Evolutionary conservation across 129 eudicot genomes (phyloP), one percentile per base, ranked within the genome.

Genomic region (Cynara cardunculus): DNA sequence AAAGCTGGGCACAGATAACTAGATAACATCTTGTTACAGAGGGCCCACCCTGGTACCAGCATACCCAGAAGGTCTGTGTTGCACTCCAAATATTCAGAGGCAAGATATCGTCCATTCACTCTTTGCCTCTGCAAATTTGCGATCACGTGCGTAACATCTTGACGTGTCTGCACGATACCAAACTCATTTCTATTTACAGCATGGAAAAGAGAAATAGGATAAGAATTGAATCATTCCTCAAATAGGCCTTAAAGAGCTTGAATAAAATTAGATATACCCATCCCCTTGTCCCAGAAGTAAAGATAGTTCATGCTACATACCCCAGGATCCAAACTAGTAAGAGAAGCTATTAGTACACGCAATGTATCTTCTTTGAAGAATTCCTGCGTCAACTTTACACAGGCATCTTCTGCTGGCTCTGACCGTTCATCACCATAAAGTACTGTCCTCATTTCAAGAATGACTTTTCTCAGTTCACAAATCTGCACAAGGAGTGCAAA

Each of bases 141-240:
- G 32, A 88, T 69, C 66, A 88, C 91, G 72, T 82, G 86, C 21
- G 87, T 88, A 32, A 81, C 74, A 82, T 88, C 88, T 88, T 88
- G 88, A 76, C 87, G 88, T 24, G 78, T 82, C 91, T 88, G 88
- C 83, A 82, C 34, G 70, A 81, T 73, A 69, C 82, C 67, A 78
- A 74, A 81, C 78, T 81, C 84, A 73, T 81, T 84, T 79, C 78
- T 82, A 71, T 79, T 69, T 69, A 78, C 41, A 77, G 72, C 66
- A 69, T 81, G 35, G 71, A 78, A 61, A 70, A 44, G 26, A 80
- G 13, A 10, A 31, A 28, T 73, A 34, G 34, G 66, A 28, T 21
- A 76, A 71, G 75, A 77, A 71, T 37, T 73, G 31, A 27, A 69
- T 78, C 69, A 72, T 71, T 78, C 68, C 69, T 44, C 44, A 53